phyloP scores from a whole-genome alignment of 225 moss, liverwort and hornwort species.

The Rhytidiadelphus loreus region DNA sequence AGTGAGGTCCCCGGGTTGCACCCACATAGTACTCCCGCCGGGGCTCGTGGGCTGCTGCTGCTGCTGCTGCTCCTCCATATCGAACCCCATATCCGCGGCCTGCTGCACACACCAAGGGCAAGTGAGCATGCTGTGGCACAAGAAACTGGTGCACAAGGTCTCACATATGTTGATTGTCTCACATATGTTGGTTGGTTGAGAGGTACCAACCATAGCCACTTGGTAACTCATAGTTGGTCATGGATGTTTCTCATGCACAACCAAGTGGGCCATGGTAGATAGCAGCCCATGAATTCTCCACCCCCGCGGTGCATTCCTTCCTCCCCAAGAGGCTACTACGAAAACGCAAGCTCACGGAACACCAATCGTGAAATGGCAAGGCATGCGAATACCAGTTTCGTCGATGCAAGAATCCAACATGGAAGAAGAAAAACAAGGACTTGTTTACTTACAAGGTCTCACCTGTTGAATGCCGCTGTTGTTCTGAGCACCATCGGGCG shows the following conservation, averaged over 20 bases:
- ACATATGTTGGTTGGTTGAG: no score
- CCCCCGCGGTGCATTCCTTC: background rate
- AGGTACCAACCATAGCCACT: background rate
- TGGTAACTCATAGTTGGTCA: background rate
- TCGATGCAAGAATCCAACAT: background rate
- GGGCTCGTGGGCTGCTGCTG: constrained; percentile 19
- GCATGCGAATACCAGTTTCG: background rate
- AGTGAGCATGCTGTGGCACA: background rate
- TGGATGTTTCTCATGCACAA: no score
- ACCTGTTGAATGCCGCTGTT: background rate
- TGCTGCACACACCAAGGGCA: background rate
- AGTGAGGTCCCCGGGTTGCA: constrained; percentile 38
- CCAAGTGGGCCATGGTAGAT: background rate
- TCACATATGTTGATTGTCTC: no score
- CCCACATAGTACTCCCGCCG: constrained; percentile 17
- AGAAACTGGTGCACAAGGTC: background rate
- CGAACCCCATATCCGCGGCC: constrained; percentile 4
- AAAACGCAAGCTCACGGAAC: background rate
- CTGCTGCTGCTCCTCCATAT: background rate
- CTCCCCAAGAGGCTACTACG: background rate
- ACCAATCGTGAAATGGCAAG: background rate
- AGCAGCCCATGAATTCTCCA: background rate
- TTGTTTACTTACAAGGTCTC: background rate
- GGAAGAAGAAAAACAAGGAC: background rate
- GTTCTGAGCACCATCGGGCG: background rate